phyloP scores from a whole-genome alignment of 768 basidiomycete genomes.

The Trichaptum fuscoviolaceum region DNA sequence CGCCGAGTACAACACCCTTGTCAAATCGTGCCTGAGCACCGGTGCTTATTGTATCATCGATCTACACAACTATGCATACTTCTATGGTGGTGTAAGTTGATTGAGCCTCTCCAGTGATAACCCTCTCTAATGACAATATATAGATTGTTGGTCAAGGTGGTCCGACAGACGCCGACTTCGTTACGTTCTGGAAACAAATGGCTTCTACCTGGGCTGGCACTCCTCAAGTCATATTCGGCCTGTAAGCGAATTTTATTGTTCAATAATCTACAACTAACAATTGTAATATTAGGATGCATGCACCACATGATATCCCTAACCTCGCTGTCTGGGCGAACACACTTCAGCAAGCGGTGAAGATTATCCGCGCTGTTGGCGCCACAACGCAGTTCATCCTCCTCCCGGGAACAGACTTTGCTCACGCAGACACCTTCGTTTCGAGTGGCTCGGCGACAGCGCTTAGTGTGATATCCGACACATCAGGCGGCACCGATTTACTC shows the following conservation, averaged over 20 bases:
- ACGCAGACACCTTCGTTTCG: conserved; percentile 14
- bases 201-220: conserved; percentile 23
- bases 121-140: neutral
- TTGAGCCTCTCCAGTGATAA: neutral
- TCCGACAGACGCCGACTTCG: conserved; percentile 25
- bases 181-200: conserved; percentile 25
- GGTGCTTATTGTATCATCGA: conserved; percentile 28
- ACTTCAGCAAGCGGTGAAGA: conserved; percentile 26
- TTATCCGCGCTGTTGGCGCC: conserved; percentile 29
- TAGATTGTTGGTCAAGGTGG: conserved; percentile 27
- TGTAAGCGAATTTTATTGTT: conserved; percentile 7
- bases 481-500: conserved; percentile 16
- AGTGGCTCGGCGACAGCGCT: conserved; percentile 21
- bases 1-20: conserved; percentile 23
- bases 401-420: conserved; percentile 26
- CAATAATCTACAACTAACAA: neutral
- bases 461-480: conserved; percentile 3
- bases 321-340: conserved; percentile 20
- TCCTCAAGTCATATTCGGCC: conserved; percentile 25
- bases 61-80: conserved; percentile 27
- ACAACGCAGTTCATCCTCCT: conserved; percentile 25
- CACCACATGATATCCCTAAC: conserved; percentile 25
- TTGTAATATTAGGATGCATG: conserved; percentile 20
- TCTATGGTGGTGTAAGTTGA: conserved; percentile 19
- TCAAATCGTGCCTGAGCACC: conserved; percentile 20